Percentiles rank a stretch among this genome's conserved stretches.
Evolutionary conservation across 169 alveolate species (phyloP).

Genomic region (Plasmodium cynomolgi): DNA sequence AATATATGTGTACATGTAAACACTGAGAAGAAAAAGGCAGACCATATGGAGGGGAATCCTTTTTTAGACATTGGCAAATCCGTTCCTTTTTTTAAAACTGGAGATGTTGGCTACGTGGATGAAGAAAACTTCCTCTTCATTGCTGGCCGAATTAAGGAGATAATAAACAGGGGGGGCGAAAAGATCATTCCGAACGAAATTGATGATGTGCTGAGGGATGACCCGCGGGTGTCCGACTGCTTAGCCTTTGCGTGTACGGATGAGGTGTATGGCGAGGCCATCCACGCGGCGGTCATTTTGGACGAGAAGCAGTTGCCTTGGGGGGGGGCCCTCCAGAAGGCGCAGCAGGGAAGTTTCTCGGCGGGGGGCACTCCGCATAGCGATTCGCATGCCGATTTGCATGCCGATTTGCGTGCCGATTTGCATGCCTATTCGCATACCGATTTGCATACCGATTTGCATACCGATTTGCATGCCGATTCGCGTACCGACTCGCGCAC

Average conservation of each 20-base stretch:
- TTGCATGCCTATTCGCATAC: too few species aligned
- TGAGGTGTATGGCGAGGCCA: constrained; percentile 63
- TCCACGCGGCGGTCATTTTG: constrained; percentile 45
- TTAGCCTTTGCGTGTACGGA: constrained; percentile 25
- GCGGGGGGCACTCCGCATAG: background rate
- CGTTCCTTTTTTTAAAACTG: constrained; percentile 66
- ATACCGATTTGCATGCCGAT: too few species aligned
- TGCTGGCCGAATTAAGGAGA: constrained; percentile 63
- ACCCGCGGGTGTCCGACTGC: constrained; percentile 25
- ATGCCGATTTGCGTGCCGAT: background rate
- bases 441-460: too few species aligned
- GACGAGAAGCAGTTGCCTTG: background rate
- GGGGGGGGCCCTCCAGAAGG: background rate
- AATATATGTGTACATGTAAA: constrained; percentile 52
- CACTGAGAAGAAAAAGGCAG: constrained; percentile 11
- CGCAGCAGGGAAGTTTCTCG: background rate
- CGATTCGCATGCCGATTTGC: background rate
- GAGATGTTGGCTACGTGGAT: constrained; percentile 70
- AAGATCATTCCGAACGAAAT: constrained; percentile 65
- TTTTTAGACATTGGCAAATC: constrained; percentile 18
- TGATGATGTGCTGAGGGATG: constrained; percentile 37
- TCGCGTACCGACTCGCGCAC: too few species aligned
- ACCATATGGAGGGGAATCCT: constrained; percentile 33
- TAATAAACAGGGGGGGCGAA: constrained; percentile 72
- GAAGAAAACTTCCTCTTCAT: constrained; percentile 56